Conservation (phyloP, 2,329 filamentous ascomycete genomes). For the Hypoxylon sp. region DNA sequence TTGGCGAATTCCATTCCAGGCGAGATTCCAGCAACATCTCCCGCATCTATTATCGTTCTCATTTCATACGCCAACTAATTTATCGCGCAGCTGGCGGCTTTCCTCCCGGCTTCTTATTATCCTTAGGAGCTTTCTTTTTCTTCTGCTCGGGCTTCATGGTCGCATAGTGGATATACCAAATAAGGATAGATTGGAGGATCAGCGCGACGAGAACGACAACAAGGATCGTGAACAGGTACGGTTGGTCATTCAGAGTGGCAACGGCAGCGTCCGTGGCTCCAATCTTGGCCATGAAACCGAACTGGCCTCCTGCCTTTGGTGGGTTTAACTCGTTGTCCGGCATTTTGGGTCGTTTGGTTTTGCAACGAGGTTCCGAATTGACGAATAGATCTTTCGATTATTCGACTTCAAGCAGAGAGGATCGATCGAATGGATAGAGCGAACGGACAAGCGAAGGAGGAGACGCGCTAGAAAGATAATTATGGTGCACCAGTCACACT, state of each 20-base stretch:
- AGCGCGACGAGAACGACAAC: conserved; percentile 68
- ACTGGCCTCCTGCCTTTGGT: conserved; percentile 57
- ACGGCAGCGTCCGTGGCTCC: conserved; percentile 72
- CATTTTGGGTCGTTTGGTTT: conserved; percentile 40
- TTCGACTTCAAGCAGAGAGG: conserved; percentile 31
- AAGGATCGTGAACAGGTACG: conserved; percentile 70
- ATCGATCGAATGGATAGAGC: conserved; percentile 21
- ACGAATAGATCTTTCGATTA: conserved; percentile 12
- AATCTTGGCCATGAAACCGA: conserved; percentile 70
- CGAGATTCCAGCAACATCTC: background rate
- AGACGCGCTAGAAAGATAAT: conserved; percentile 37
- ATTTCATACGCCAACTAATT: background rate
- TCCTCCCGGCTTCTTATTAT: conserved; percentile 51
- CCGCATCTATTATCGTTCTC: background rate
- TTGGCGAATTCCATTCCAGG: background rate
- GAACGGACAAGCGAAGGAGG: conserved; percentile 29
- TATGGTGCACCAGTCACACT: conserved; percentile 51
- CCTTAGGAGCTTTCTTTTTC: conserved; percentile 65
- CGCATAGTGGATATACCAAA: conserved; percentile 73
- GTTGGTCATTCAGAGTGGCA: conserved; percentile 73
- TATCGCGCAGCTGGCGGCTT: conserved; percentile 52
- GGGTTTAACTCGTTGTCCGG: conserved; percentile 51
- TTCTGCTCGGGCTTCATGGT: conserved; percentile 74
- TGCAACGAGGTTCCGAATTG: conserved; percentile 4
- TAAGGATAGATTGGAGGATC: conserved; percentile 62